Conservation (phyloP, 169 alveolate genomes). For the Plasmodium gaboni region DNA sequence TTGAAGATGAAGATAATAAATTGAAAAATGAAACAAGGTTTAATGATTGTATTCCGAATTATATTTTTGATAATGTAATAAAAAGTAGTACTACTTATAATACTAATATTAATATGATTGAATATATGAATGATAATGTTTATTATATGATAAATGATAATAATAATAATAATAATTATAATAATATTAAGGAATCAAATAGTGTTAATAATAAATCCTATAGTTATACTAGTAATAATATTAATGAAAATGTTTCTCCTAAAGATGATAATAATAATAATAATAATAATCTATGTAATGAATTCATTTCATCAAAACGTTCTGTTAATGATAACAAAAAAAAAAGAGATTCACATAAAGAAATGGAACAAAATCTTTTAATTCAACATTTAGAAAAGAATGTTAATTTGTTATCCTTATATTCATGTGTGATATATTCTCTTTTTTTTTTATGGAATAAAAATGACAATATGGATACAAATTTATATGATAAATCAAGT, state of each 20-base stretch:
- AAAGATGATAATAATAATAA: constrained; percentile 1
- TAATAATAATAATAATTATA: too few relatives aligned
- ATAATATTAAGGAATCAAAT: neutral
- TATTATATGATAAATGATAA: too few relatives aligned
- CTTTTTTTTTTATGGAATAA: constrained; percentile 40
- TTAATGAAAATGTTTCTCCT: neutral
- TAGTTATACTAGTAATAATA: neutral
- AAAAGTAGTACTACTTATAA: too few relatives aligned
- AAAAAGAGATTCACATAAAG: constrained; percentile 2
- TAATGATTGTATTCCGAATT: too few relatives aligned
- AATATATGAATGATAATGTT: too few relatives aligned
- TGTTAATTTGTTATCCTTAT: constrained; percentile 24
- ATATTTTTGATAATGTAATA: too few relatives aligned
- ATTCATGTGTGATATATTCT: constrained; percentile 55
- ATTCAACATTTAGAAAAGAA: constrained; percentile 58
- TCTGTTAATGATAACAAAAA: neutral
- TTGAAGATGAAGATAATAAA: too few relatives aligned
- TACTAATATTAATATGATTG: too few relatives aligned
- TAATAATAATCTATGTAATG: neutral
- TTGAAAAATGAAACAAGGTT: too few relatives aligned
- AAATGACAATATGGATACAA: constrained; percentile 46
- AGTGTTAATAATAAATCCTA: neutral
- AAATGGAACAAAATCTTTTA: constrained; percentile 10
- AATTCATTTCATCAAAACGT: neutral
- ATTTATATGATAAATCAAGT: constrained; percentile 34